These are phyloP conservation scores for Candida boidinii DNA, from an alignment of 805 yeast genomes.

Conservation along the genomic window DNA sequence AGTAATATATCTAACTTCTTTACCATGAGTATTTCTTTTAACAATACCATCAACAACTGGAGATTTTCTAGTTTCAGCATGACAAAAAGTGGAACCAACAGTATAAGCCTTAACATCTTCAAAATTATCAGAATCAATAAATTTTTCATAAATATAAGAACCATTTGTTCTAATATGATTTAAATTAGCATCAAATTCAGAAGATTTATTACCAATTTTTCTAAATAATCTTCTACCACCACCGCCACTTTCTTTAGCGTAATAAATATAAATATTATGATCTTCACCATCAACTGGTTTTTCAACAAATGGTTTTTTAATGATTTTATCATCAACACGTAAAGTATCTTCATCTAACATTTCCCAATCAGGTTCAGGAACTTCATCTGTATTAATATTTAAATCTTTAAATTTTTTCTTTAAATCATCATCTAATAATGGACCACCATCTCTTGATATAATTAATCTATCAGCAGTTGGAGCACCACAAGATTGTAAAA, in stretches of 20 bases:
- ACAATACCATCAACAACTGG: conserved; percentile 99
- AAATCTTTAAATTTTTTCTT: conserved; percentile 47
- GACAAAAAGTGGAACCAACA: conserved; percentile 85
- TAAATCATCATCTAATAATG: conserved; percentile 66
- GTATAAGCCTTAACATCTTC: conserved; percentile 99
- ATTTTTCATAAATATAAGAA: conserved; percentile 84
- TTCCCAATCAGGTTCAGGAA: conserved; percentile 69
- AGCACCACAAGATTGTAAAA: conserved; percentile 74
- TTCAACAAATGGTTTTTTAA: conserved; percentile 91
- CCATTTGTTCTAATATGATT: conserved; percentile 77
- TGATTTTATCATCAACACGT: conserved; percentile 58
- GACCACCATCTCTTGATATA: conserved; percentile 96
- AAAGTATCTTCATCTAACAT: conserved; percentile 87
- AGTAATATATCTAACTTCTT: conserved; percentile 88
- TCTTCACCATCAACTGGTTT: conserved; percentile 99
- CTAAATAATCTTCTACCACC: conserved; percentile 94
- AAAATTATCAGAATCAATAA: conserved; percentile 96
- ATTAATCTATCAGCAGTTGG: conserved; percentile 86
- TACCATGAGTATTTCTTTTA: conserved; percentile 93
- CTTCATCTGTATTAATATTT: conserved; percentile 44
- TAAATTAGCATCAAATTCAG: conserved; percentile 86
- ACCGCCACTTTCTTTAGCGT: conserved; percentile 84
- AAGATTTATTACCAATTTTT: conserved; percentile 93
- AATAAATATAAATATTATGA: conserved; percentile 91
- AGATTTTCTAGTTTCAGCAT: conserved; percentile 96